Evolutionary conservation across 805 yeast species (phyloP).

Genomic region (Clavispora phyllophila): DNA sequence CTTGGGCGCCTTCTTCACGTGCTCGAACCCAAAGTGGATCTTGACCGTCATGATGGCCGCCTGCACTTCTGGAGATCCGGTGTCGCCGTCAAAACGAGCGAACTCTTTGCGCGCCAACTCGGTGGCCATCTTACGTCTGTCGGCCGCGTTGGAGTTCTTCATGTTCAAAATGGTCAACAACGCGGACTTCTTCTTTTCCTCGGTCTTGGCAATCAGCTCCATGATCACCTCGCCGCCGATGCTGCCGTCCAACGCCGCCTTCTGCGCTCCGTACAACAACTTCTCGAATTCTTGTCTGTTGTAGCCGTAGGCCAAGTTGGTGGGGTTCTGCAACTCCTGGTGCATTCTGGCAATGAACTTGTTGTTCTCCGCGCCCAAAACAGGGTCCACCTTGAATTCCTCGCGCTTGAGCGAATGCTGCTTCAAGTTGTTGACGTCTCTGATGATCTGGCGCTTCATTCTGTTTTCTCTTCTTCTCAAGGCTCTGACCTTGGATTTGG

Average conservation of each 20-base stretch:
- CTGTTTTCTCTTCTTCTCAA: constrained; percentile 36
- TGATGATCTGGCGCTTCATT: constrained; percentile 35
- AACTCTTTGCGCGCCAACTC: constrained; percentile 73
- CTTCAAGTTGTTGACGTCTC: constrained; percentile 36
- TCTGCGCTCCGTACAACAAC: constrained; percentile 72
- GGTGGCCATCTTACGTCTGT: constrained; percentile 53
- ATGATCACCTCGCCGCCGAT: constrained; percentile 26
- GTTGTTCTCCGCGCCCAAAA: constrained; percentile 63
- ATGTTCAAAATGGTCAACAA: constrained; percentile 67
- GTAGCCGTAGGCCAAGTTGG: constrained; percentile 56
- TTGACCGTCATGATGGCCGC: constrained; percentile 85
- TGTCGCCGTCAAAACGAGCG: constrained; percentile 79
- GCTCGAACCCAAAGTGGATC: constrained; percentile 73
- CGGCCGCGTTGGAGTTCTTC: constrained; percentile 61
- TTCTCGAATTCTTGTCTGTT: constrained; percentile 65
- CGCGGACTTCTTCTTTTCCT: constrained; percentile 60
- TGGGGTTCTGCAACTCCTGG: constrained; percentile 62
- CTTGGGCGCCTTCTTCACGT: constrained; percentile 60
- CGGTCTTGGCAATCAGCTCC: constrained; percentile 26
- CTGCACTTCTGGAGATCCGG: constrained; percentile 94
- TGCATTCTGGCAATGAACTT: constrained; percentile 65
- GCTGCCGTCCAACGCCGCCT: constrained; percentile 43
- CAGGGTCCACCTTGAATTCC: constrained; percentile 64
- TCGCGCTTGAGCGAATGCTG: constrained; percentile 30
- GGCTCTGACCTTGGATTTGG: constrained; percentile 28